Conservation (phyloP, 805 yeast species). For the Yamadazyma kitorensis region DNA sequence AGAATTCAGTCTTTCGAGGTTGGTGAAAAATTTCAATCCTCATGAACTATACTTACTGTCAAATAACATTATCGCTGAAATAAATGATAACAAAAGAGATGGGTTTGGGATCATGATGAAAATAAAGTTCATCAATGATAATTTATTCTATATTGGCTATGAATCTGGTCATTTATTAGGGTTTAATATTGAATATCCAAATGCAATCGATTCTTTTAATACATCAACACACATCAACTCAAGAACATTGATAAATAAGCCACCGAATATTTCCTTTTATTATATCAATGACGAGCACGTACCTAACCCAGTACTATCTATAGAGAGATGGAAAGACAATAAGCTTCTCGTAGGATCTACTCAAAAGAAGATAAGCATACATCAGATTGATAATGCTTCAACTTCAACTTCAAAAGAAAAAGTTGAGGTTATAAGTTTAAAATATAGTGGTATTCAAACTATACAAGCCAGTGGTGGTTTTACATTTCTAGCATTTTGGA, state of each 20-base stretch:
- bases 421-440: slow-evolving; percentile 9
- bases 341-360: slow-evolving; percentile 47
- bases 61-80: slow-evolving; percentile 11
- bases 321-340: slow-evolving; percentile 26
- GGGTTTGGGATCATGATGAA: slow-evolving; percentile 69
- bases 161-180: slow-evolving; percentile 64
- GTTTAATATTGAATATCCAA: slow-evolving; percentile 17
- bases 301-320: slow-evolving; percentile 56
- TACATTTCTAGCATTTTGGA: slow-evolving; percentile 47
- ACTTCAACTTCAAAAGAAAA: neutral
- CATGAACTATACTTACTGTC: slow-evolving; percentile 14
- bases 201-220: neutral
- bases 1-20: slow-evolving; percentile 19
- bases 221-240: neutral
- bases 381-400: neutral
- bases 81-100: slow-evolving; percentile 16
- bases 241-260: slow-evolving; percentile 22
- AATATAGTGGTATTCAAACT: slow-evolving; percentile 20
- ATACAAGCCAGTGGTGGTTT: slow-evolving; percentile 22
- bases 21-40: slow-evolving; percentile 31
- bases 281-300: slow-evolving; percentile 32
- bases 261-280: slow-evolving; percentile 17
- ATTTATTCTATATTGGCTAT: slow-evolving; percentile 50
- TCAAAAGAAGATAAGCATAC: slow-evolving; percentile 31
- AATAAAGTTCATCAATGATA: slow-evolving; percentile 34